Evolutionary conservation across 2,329 filamentous ascomycete genomes (phyloP), one percentile per base, ranked within the genome.

Genomic region (Ophiosphaerella herpotricha): DNA sequence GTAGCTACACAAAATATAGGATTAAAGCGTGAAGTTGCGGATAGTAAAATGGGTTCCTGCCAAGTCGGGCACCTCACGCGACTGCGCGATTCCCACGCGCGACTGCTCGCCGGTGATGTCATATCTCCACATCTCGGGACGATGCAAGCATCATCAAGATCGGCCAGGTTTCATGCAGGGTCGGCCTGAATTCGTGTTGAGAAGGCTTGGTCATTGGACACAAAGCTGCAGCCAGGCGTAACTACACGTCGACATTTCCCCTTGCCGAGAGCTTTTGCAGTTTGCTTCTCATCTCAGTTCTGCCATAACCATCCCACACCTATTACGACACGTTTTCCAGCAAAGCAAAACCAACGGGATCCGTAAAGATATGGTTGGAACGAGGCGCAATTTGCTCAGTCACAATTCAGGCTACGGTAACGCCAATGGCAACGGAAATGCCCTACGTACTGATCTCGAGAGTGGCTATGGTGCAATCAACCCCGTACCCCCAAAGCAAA

Each of bases 391-490:
- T 23, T 43, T 68, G 7, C 54, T 61, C 12, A 54, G 48, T 16
- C 43, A 32, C 26, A 36, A 43, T 26, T 55, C 53, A 7, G 43
- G 14, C 16, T 47, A 53, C 14, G 11, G 31, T 39, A 55, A 57
- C 23, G 51, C 44, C 33, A 50, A 53, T 13, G 35, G 36, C 29
- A 49, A 54, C 16, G 39, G 36, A 36, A 45, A 61, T n/a, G 36
- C 45, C 5, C 49, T 55, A 37, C 58, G 58, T 21, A 39, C 50
- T 31, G 69, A 72, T 26, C 12, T 72, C 3, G 69, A 72, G 48
- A 62, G 51, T 31, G 66, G 65, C 9, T 68, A 71, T 40, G 64
- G 62, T 23, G 37, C 55, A 7, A 57, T 54, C 24, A 51, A 61
- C 11, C 46, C 52, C 2, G 16, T 52, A n/a, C 54, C 41, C 4